Conservation (phyloP, 1,284 basidiomycete genomes). For the Salmacisia buchloeana region DNA sequence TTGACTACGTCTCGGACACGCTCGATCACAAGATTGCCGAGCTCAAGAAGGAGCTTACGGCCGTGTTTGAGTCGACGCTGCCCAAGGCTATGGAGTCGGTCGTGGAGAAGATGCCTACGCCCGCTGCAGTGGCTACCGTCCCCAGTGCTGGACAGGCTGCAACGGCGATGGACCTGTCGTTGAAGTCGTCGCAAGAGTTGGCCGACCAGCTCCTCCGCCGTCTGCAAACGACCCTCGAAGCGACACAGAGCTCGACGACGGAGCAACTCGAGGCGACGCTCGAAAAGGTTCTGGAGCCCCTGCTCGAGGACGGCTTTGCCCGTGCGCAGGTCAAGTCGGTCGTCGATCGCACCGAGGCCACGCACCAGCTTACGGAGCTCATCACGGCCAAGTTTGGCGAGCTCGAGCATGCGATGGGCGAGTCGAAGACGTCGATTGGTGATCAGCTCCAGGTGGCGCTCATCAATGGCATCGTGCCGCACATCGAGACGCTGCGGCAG, state of each 20-base stretch:
- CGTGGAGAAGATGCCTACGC: constrained; percentile 15
- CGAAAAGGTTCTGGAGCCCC: neutral
- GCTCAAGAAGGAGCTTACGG: constrained; percentile 26
- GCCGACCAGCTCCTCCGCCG: neutral
- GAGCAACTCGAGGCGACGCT: neutral
- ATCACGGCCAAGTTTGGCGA: constrained; percentile 3
- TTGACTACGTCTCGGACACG: constrained; percentile 36
- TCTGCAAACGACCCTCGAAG: constrained; percentile 1
- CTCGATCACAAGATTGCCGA: constrained; percentile 28
- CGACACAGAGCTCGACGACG: neutral
- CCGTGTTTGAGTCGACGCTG: constrained; percentile 16
- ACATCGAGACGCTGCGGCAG: constrained; percentile 20
- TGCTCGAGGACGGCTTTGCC: constrained; percentile 6
- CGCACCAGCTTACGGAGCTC: constrained; percentile 4
- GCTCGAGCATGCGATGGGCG: constrained; percentile 15
- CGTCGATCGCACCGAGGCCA: constrained; percentile 1
- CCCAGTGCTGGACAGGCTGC: neutral
- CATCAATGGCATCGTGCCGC: constrained; percentile 20
- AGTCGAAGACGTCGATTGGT: constrained; percentile 12
- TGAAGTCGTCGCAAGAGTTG: constrained; percentile 8
- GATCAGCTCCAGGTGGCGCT: constrained; percentile 23
- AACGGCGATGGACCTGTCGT: neutral
- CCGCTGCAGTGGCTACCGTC: neutral
- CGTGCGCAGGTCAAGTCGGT: constrained; percentile 7
- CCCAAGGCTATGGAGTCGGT: constrained; percentile 10